Conservation (phyloP, 2,329 filamentous ascomycete species). For the Pseudogymnoascus sp. region DNA sequence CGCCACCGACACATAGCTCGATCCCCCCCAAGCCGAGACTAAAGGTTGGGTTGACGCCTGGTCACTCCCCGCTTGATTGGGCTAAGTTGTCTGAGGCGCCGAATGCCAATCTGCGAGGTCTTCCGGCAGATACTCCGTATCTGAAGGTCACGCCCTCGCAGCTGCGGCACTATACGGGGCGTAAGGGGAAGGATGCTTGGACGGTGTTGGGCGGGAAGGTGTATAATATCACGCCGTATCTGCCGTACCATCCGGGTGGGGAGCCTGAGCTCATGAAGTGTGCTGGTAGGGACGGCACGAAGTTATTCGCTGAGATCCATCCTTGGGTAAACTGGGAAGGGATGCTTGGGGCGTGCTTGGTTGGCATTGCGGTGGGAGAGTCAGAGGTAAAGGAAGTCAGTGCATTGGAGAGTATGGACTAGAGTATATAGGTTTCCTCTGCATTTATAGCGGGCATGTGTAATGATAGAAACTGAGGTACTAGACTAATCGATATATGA, state of each 20-base stretch:
- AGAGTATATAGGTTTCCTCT: slow-evolving; percentile 14
- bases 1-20: slow-evolving; percentile 44
- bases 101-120: slow-evolving; percentile 56
- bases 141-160: slow-evolving; percentile 73
- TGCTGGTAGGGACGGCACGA: slow-evolving; percentile 53
- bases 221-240: slow-evolving; percentile 87
- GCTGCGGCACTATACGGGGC: slow-evolving; percentile 69
- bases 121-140: slow-evolving; percentile 44
- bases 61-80: slow-evolving; percentile 95
- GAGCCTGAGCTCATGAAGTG: slow-evolving; percentile 60
- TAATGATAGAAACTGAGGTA: neutral
- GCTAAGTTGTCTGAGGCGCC: slow-evolving; percentile 62
- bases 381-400: slow-evolving; percentile 23
- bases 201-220: slow-evolving; percentile 81
- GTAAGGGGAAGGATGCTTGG: slow-evolving; percentile 83
- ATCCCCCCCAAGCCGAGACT: slow-evolving; percentile 48
- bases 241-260: slow-evolving; percentile 85
- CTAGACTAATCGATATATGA: slow-evolving; percentile 8
- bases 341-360: slow-evolving; percentile 54
- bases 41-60: slow-evolving; percentile 77
- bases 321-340: slow-evolving; percentile 66
- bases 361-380: slow-evolving; percentile 51
- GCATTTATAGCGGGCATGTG: slow-evolving; percentile 5
- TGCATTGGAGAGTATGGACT: slow-evolving; percentile 55
- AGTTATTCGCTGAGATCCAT: slow-evolving; percentile 57